Evolutionary conservation across 2,329 filamentous ascomycete genomes (phyloP), one percentile per base, ranked within the genome.

Genomic region (Lachnellula arida): DNA sequence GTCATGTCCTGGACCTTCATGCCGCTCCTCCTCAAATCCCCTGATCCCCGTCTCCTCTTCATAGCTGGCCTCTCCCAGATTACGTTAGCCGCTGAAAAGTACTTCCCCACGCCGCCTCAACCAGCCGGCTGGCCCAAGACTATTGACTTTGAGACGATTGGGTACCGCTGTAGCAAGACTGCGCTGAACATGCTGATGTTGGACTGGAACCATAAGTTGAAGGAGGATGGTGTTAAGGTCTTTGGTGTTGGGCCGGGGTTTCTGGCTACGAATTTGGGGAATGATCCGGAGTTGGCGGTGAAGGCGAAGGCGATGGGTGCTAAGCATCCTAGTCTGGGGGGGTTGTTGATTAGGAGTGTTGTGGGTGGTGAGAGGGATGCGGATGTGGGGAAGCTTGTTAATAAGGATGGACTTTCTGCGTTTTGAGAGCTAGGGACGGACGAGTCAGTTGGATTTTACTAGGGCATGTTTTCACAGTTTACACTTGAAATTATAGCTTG

Each of bases 141-240:
- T 8, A 57, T 57, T 4, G 12, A 57, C 7, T 59, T 64, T 64
- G 57, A 58, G 3, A 58, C 59, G 0, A 62, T 70, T 25, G 66
- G 67, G 0, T 79, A 79, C 55, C 70, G 75, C 2, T 69, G 68
- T 19, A 65, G 68, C 28, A 79, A 80, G 65, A 71, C 69, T 3
- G 76, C 72, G 0, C 60, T 80, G 40, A 78, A 78, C 58, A 79
- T 79, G 76, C 53, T 79, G 59, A 76, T 78, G 76, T 65, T 73
- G 14, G 73, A 78, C 57, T 79, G 73, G 72, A 57, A 67, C 46
- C 70, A 73, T 37, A 64, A 73, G 2, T 66, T 82, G 34, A 71
- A 68, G 49, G 71, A 71, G 1, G 79, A 82, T 51, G 77, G 77
- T 0, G 76, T 81, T 2, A 79, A 77, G 64, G 75, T 78, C 0